A percentile compares a stretch with the other conserved stretches of the same genome.
Conservation (phyloP, 768 basidiomycete species). For the Lentinula edodes region DNA sequence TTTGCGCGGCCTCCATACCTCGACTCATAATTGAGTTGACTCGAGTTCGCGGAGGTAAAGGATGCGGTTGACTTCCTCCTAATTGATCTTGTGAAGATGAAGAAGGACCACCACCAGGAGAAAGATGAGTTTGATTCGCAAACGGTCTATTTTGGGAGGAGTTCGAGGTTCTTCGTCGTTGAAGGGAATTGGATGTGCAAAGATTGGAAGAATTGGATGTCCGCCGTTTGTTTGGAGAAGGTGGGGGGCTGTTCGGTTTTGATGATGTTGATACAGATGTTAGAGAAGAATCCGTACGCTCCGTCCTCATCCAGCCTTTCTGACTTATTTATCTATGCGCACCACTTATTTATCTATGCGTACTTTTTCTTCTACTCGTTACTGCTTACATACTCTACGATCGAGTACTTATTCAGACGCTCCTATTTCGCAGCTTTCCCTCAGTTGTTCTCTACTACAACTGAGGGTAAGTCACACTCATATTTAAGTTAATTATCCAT, state of each 20-base stretch:
- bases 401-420: too few species aligned
- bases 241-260: neutral
- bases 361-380: too few species aligned
- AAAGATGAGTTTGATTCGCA: neutral
- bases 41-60: conserved; percentile 29
- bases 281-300: too few species aligned
- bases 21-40: conserved; percentile 38
- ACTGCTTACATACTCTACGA: too few species aligned
- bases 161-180: neutral
- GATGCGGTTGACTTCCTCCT: conserved; percentile 10
- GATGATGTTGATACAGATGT: neutral
- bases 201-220: neutral
- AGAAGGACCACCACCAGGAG: neutral
- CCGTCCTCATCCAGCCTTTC: too few species aligned
- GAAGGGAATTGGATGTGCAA: neutral
- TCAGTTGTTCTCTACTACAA: too few species aligned
- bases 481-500: too few species aligned
- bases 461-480: too few species aligned
- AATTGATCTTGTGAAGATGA: conserved; percentile 7
- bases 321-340: too few species aligned
- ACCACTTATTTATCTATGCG: too few species aligned
- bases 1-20: conserved; percentile 29
- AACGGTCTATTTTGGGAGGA: neutral
- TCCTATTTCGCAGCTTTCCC: too few species aligned
- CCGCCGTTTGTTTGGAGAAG: conserved; percentile 9